Conservation (phyloP, 2,329 filamentous ascomycete genomes). For the Dendryphion nanum region DNA sequence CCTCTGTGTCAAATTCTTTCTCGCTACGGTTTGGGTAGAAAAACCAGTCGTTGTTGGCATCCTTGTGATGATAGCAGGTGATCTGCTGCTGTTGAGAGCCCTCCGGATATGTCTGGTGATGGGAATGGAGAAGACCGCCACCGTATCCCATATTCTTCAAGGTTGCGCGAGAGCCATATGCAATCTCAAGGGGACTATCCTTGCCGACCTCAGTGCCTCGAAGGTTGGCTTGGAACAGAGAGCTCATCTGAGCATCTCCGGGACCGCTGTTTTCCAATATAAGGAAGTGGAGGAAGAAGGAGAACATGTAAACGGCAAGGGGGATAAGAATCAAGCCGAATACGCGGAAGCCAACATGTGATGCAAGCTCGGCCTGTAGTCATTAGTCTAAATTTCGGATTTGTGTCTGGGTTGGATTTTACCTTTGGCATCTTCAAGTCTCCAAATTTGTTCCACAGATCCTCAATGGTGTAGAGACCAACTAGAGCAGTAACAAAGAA, state of each 20-base stretch:
- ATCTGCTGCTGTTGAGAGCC: conserved; percentile 94
- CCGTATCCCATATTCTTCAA: conserved; percentile 99
- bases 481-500: conserved; percentile 94
- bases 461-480: conserved; percentile 91
- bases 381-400: conserved; percentile 18
- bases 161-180: conserved; percentile 82
- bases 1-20: conserved; percentile 67
- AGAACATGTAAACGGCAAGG: conserved; percentile 88
- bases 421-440: conserved; percentile 87
- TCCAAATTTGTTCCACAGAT: conserved; percentile 97
- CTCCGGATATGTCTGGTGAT: conserved; percentile 93
- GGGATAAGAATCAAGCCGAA: conserved; percentile 87
- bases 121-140: conserved; percentile 91
- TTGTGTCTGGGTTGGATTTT: conserved; percentile 7
- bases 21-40: conserved; percentile 90
- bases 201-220: conserved; percentile 90
- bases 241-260: conserved; percentile 99
- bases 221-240: conserved; percentile 96
- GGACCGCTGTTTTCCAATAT: conserved; percentile 92
- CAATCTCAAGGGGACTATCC: conserved; percentile 90
- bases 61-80: conserved; percentile 99
- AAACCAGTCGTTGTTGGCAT: conserved; percentile 99
- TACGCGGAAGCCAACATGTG: conserved; percentile 77
- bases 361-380: conserved; percentile 61
- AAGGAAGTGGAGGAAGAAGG: conserved; percentile 91